Evolutionary conservation across 306 rosid species (phyloP), one percentile per base, ranked within the genome.

Genomic region (Lathyrus aphaca): DNA sequence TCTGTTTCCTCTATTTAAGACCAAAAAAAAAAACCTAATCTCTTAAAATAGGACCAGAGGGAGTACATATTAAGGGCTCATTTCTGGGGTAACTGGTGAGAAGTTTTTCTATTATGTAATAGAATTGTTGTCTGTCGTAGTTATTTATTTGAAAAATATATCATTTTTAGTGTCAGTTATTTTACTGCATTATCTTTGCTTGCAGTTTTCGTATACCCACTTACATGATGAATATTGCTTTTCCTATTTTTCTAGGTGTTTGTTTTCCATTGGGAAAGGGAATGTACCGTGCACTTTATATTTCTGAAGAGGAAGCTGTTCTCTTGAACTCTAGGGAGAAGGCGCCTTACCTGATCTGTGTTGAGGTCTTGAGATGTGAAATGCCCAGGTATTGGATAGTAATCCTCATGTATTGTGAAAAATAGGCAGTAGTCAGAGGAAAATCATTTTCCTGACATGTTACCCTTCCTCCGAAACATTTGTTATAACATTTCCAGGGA

Each of bases 301-400:
- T 92, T 71, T 96, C 98, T 23, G 96, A 88, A 79, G 98, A 92
- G 21, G 98, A 92, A 88, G 88, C 98, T 57, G 85, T 92, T 77
- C 96, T 92, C 81, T 76, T 92, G 80, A 92, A 92, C 81, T 92
- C 98, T 73, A 85, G 98, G 89, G 98, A 92, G 76, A 92, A 92
- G 79, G 98, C 96, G 5, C 98, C 98, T 49, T 92, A 88, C 81
- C 57, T 92, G 77, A 90, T 92, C 50, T 92, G 96, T 43, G 85
- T 90, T 59, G 98, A 92, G 84, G 89, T 92, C 66, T 80, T 90
- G 85, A 89, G 79, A 88, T 86, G 93, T 83, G 96, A 92, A 75
- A 83, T 76, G 75, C 86, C 90, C 37, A 85, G 91, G 96, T 88
- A 86, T 71, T 77, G 58, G 66, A 59, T 69, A 25, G 72, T 73